Conservation (phyloP, 441 rosid species). For the Adansonia gregorii region DNA sequence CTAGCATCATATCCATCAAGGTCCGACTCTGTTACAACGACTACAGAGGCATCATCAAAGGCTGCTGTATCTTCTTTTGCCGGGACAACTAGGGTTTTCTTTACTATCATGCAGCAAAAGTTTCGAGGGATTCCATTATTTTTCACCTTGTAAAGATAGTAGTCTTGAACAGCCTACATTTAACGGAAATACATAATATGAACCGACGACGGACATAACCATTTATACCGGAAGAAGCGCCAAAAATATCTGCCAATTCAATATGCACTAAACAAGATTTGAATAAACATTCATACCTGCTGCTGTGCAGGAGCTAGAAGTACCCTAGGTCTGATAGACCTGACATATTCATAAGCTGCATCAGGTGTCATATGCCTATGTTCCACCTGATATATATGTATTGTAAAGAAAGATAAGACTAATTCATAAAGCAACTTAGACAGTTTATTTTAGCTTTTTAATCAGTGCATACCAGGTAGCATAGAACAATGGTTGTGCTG, state of each 20-base stretch:
- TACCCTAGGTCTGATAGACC: constrained; percentile 52
- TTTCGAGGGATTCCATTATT: constrained; percentile 24
- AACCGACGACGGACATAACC: not conserved
- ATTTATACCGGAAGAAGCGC: not conserved
- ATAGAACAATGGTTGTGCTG: constrained; percentile 55
- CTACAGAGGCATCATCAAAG: constrained; percentile 38
- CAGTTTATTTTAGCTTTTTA: not conserved
- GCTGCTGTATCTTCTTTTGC: constrained; percentile 14
- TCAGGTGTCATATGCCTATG: constrained; percentile 50
- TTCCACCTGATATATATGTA: constrained; percentile 35
- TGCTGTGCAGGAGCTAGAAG: constrained; percentile 48
- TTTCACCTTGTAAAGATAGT: constrained; percentile 38
- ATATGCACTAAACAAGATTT: not conserved
- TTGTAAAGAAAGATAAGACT: not conserved
- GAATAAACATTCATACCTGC: constrained; percentile 39
- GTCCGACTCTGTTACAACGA: constrained; percentile 41
- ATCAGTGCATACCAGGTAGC: constrained; percentile 47
- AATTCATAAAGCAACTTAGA: not conserved
- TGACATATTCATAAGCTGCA: constrained; percentile 46
- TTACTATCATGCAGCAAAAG: not conserved
- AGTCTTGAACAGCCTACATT: constrained; percentile 55
- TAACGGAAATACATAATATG: not conserved
- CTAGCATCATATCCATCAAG: constrained; percentile 44
- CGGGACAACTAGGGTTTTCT: constrained; percentile 18
- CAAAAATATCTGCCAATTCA: not conserved